Evolutionary conservation across 192 early-diverging fungal genomes (phyloP).

Genomic region (Entomortierella parvispora): DNA sequence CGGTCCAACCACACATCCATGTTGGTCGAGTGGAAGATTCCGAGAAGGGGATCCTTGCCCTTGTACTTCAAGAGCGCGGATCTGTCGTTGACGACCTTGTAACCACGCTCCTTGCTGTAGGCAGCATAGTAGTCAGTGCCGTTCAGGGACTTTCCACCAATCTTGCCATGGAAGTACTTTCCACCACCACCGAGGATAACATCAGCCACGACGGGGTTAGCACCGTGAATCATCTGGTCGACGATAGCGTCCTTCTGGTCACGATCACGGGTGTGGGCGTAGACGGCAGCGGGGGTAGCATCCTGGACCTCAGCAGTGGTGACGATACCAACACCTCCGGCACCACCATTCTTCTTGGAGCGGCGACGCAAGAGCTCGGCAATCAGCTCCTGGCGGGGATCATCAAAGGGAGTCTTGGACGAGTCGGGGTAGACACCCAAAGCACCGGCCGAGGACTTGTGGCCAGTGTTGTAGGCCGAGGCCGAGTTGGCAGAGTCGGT

Average conservation of each 20-base stretch:
- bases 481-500: constrained; percentile 82
- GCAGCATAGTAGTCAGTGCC: constrained; percentile 61
- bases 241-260: constrained; percentile 62
- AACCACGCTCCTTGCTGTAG: constrained; percentile 60
- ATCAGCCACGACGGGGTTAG: constrained; percentile 64
- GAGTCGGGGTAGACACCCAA: constrained; percentile 73
- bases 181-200: constrained; percentile 74
- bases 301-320: constrained; percentile 69
- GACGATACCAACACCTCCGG: constrained; percentile 71
- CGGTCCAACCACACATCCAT: constrained; percentile 77
- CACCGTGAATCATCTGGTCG: constrained; percentile 67
- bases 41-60: constrained; percentile 65
- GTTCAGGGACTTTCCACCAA: constrained; percentile 51
- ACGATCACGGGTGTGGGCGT: constrained; percentile 66
- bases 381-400: constrained; percentile 70
- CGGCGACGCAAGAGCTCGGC: constrained; percentile 70
- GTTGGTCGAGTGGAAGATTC: constrained; percentile 66
- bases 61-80: constrained; percentile 56
- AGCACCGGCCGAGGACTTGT: constrained; percentile 67
- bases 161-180: constrained; percentile 61
- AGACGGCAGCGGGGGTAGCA: constrained; percentile 74
- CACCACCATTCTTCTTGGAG: constrained; percentile 57
- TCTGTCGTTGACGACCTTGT: constrained; percentile 65
- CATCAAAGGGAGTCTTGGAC: constrained; percentile 63
- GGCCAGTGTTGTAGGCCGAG: constrained; percentile 68